A percentile compares a stretch with the other conserved stretches of the same genome.
These are phyloP conservation scores for Cavenderia fasciculata DNA, from an alignment of 78 protist species.

Conservation along the genomic window DNA sequence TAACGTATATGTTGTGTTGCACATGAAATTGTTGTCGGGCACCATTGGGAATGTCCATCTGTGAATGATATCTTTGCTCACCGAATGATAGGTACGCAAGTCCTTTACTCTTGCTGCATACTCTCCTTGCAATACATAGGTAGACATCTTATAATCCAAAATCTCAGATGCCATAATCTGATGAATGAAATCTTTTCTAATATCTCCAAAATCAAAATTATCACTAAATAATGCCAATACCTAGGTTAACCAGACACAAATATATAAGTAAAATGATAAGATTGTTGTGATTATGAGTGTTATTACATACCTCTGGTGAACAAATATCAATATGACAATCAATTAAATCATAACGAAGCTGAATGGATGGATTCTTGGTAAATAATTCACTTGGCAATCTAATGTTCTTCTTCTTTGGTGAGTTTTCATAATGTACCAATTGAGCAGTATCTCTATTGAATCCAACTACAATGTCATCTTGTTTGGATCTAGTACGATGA, in stretches of 20 bases:
- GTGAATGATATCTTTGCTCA: conserved; percentile 83
- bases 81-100: conserved; percentile 80
- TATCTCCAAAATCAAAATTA: conserved; percentile 83
- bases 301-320: conserved; percentile 82
- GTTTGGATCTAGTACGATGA: conserved; percentile 73
- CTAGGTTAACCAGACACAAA: not conserved
- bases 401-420: conserved; percentile 1
- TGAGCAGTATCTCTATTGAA: conserved; percentile 23
- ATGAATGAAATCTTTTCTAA: conserved; percentile 81
- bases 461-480: conserved; percentile 68
- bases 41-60: conserved; percentile 92
- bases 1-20: conserved; percentile 25
- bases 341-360: conserved; percentile 79
- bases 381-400: conserved; percentile 22
- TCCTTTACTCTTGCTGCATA: conserved; percentile 84
- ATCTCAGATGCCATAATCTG: conserved; percentile 75
- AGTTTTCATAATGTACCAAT: conserved; percentile 53
- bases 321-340: conserved; percentile 88
- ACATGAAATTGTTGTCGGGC: conserved; percentile 82
- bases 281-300: not conserved
- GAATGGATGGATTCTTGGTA: conserved; percentile 34
- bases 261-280: not conserved
- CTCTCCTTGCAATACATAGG: conserved; percentile 71
- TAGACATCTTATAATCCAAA: conserved; percentile 47
- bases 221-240: conserved; percentile 82